Conservation (phyloP, 169 alveolate species). For the Cryptosporidium meleagridis region DNA sequence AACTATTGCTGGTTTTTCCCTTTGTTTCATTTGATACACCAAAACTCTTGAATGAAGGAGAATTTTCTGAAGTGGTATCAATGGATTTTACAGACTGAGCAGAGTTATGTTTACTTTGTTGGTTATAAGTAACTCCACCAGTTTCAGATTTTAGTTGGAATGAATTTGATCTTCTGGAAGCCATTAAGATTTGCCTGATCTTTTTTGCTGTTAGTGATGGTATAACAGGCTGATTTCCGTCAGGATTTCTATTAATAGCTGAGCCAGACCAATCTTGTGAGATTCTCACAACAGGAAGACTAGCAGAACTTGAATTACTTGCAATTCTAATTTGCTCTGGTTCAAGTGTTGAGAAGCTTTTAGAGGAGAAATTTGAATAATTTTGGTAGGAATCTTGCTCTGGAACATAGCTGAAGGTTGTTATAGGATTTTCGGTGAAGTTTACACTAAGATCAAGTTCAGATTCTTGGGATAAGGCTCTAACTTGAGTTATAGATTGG, state of each 20-base stretch:
- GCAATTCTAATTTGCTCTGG: neutral
- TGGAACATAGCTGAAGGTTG: neutral
- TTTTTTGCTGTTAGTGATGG: constrained; percentile 47
- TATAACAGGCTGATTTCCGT: neutral
- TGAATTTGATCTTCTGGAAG: constrained; percentile 50
- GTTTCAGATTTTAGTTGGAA: neutral
- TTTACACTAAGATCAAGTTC: neutral
- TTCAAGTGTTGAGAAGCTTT: neutral
- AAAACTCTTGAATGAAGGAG: neutral
- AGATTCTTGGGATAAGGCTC: neutral
- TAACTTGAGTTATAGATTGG: neutral
- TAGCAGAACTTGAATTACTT: constrained; percentile 3
- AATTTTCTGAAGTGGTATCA: neutral
- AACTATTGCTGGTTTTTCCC: neutral
- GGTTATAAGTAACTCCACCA: neutral
- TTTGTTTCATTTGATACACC: neutral
- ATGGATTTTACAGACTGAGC: constrained; percentile 4
- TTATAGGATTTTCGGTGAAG: neutral
- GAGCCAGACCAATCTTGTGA: constrained; percentile 64
- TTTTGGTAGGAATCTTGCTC: neutral
- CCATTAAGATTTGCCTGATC: constrained; percentile 57
- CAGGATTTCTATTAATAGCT: neutral
- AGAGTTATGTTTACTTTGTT: neutral
- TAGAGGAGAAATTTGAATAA: neutral
- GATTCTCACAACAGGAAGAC: constrained; percentile 35